Conservation (phyloP, 495 filamentous ascomycete genomes). For the Cercophora samala region DNA sequence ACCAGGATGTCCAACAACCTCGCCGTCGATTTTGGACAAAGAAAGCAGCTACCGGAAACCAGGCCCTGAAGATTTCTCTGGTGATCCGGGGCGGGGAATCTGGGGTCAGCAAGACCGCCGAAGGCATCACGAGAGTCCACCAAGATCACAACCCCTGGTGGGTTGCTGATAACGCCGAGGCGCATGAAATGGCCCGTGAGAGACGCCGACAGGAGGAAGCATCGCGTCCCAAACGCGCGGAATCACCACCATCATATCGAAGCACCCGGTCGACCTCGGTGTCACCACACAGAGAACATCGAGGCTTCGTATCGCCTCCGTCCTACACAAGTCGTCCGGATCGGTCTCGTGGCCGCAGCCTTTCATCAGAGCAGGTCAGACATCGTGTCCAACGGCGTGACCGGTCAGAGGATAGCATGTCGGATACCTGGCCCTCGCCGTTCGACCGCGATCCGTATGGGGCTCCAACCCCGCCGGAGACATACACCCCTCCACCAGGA, state of each 20-base stretch:
- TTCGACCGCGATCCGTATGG: slow-evolving; percentile 13
- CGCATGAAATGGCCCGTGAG: slow-evolving; percentile 9
- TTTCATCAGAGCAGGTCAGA: slow-evolving; percentile 10
- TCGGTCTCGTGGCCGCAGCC: slow-evolving; percentile 3
- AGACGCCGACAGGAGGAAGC: slow-evolving; percentile 1
- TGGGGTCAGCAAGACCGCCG: slow-evolving; percentile 2
- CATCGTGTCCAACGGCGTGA: slow-evolving; percentile 11
- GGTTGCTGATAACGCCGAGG: slow-evolving; percentile 16
- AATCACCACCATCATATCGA: slow-evolving; percentile 20
- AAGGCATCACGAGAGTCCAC: slow-evolving; percentile 10
- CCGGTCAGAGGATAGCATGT: slow-evolving; percentile 4
- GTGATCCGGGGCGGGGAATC: slow-evolving; percentile 28
- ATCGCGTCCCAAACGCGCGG: slow-evolving; percentile 4
- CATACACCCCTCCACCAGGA: slow-evolving; percentile 16
- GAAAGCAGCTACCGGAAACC: not conserved
- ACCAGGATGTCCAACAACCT: slow-evolving; percentile 22
- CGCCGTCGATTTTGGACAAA: slow-evolving; percentile 30
- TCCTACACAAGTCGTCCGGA: slow-evolving; percentile 10
- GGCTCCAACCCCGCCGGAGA: slow-evolving; percentile 13
- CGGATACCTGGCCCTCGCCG: slow-evolving; percentile 4
- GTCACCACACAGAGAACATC: slow-evolving; percentile 11
- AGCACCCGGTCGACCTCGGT: slow-evolving; percentile 7
- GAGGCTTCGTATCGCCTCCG: slow-evolving; percentile 12
- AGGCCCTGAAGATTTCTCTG: slow-evolving; percentile 10
- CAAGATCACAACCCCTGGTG: slow-evolving; percentile 24